Base-by-base conservation (phyloP, 2,329 filamentous ascomycete species). In the Golovinomyces cichoracearum region DNA sequence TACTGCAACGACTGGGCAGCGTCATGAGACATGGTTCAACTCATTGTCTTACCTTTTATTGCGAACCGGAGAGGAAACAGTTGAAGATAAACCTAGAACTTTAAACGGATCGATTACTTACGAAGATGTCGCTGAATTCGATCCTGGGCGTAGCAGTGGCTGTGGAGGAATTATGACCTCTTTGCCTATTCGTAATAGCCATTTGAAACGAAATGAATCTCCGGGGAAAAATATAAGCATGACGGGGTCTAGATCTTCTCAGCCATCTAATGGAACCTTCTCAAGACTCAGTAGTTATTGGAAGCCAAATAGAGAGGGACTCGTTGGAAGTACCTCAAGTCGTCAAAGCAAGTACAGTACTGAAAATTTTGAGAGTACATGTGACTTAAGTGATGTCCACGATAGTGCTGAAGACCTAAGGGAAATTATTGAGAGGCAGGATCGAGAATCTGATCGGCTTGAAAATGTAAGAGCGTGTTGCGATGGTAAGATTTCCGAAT, bases 1-100 rank as follows among this genome's bases (percentile, higher is more conserved):
- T 55, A 98, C 90, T 1, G 92, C 88, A 53, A 78, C 83, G 1
- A 98, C 90, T 2, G 82, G 84, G 33, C 85, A 94, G 61, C 74
- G 90, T 52, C 90, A 98, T 60, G 90, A 98, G 66, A 95, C 86
- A 0, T 98, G 90, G 90, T 93, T 90, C 70, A 95, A 95, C 59
- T 86, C 90, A 0, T 70, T 98, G 49, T 93, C 84, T 1, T 98
- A 98, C 61, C 72, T 98, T 13, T 71, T 95, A 31, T 71, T 93
- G 26, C 78, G 86, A 42, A 85, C 78, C 23, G 70, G 75, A 27
- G 78, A 80, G 33, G 71, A 68, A n/a, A 71, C 72, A 41, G 62
- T 65, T 35, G 60, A 59, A 5, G 73, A 76, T 54, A 68, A 72
- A 3, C 71, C 82, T 53, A 77, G 71, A 53, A 64, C 72, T 51